Conservation (phyloP, 257 asterid species). For the Schizonepeta tenuifolia region DNA sequence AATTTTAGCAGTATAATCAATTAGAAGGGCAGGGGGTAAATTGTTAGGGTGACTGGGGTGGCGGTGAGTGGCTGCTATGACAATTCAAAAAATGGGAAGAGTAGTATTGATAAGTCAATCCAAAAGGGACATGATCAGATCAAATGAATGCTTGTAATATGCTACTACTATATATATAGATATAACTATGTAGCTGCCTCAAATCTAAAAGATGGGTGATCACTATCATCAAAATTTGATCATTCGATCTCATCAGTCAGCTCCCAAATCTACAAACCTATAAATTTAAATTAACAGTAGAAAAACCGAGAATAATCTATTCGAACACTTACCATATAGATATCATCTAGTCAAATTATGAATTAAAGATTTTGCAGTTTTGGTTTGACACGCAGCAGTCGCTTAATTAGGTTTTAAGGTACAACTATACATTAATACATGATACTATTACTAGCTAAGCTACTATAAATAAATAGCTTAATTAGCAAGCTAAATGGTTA, state of each 20-base stretch:
- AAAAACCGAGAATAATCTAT: neutral
- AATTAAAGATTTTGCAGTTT: neutral
- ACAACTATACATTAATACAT: neutral
- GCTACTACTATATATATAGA: neutral
- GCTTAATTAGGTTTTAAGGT: neutral
- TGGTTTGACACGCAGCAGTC: neutral
- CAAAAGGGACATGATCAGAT: slow-evolving; percentile 42
- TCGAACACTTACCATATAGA: too few relatives aligned
- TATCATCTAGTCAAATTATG: too few relatives aligned
- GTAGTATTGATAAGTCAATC: slow-evolving; percentile 64
- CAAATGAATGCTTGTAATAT: slow-evolving; percentile 2
- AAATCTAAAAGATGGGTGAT: slow-evolving; percentile 42
- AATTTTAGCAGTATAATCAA: too few relatives aligned
- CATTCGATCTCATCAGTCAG: slow-evolving; percentile 59
- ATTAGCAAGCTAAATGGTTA: too few relatives aligned
- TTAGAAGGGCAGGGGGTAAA: neutral
- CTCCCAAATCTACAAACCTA: slow-evolving; percentile 21
- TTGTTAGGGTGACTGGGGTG: neutral
- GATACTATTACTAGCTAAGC: neutral
- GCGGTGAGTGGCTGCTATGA: slow-evolving; percentile 38
- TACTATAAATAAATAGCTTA: neutral
- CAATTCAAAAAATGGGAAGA: slow-evolving; percentile 41
- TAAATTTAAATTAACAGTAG: neutral
- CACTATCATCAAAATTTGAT: slow-evolving; percentile 35
- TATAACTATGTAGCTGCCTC: slow-evolving; percentile 9